These are phyloP conservation scores for Lasiosphaeria hispida DNA, from an alignment of 495 filamentous ascomycete genomes.

Conservation along the genomic window DNA sequence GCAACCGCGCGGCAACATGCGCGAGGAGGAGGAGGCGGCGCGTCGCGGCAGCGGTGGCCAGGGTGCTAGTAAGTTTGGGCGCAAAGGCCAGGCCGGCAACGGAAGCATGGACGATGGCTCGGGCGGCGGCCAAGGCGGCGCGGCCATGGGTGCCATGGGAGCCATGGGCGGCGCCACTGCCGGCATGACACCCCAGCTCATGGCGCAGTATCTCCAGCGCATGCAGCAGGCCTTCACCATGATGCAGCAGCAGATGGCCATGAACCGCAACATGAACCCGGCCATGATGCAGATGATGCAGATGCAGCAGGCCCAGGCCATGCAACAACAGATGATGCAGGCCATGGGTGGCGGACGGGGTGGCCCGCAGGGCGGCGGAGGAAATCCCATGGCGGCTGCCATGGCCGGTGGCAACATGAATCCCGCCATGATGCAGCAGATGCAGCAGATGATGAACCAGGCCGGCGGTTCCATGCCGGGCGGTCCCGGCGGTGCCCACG, in stretches of 20 bases:
- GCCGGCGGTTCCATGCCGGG: slow-evolving; percentile 46
- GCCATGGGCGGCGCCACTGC: slow-evolving; percentile 39
- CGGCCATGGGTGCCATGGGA: slow-evolving; percentile 28
- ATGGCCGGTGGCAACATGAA: slow-evolving; percentile 58
- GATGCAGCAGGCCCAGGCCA: slow-evolving; percentile 83
- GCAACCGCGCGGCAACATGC: slow-evolving; percentile 90
- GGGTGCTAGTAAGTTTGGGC: slow-evolving; percentile 48
- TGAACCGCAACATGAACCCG: slow-evolving; percentile 61
- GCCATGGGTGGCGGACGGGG: slow-evolving; percentile 31
- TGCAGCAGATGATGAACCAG: slow-evolving; percentile 81
- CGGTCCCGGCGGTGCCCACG: slow-evolving; percentile 23
- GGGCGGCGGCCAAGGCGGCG: slow-evolving; percentile 30
- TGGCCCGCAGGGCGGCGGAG: slow-evolving; percentile 10
- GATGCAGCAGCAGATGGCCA: slow-evolving; percentile 84
- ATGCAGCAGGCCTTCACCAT: slow-evolving; percentile 95
- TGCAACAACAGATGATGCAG: slow-evolving; percentile 64
- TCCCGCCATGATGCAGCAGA: slow-evolving; percentile 80
- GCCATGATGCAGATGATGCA: slow-evolving; percentile 60
- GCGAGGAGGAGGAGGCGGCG: slow-evolving; percentile 80
- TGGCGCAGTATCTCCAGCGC: slow-evolving; percentile 95
- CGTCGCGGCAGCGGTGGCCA: slow-evolving; percentile 52
- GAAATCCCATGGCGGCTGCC: slow-evolving; percentile 43
- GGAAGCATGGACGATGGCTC: slow-evolving; percentile 43
- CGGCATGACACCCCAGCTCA: slow-evolving; percentile 89
- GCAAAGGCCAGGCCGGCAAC: slow-evolving; percentile 30